Evolutionary conservation across 179 eudicot species (phyloP), one percentile per base, ranked within the genome.

Genomic region (Amaranthus tricolor): DNA sequence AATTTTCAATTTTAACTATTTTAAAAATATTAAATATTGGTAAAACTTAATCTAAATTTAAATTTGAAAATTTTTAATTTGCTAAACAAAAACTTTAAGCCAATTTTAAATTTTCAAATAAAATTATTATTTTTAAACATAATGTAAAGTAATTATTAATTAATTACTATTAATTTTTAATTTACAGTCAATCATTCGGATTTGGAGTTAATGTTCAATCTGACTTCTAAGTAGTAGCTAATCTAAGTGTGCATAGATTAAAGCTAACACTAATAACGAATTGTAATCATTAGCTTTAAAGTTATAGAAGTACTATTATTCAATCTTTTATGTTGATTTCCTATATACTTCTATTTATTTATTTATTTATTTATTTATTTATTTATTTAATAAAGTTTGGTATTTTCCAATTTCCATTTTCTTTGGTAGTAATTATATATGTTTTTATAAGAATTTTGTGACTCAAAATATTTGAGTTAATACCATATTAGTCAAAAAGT

Each of bases 241-340:
- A 10, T 17, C 62, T 21, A 21, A 66, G 65, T 74, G 77, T 74
- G 65, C 71, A 74, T 74, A 74, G 44, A 21, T 43, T 67, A 48
- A 55, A 24, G 15, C 43, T 45, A 17, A 40, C 53, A 63, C 59
- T 74, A 65, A 54, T 56, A 56, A 57, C 1, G 56, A 63, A 8
- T 56, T 9, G 56, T 15, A 15, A 21, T 54, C 8, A 68, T 53
- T 54, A 31, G 12, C n/a, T n/a, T n/a, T n/a, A n/a, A n/a, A n/a
- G n/a, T 0, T 62, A 52, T 52, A 62, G 47, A 8, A 62, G 66
- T 62, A 24, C 40, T 66, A 68, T 50, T 68, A 68, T 66, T 47
- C 1, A 7, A 9, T 17, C 8, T 59, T 64, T 6, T 17, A n/a
- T 13, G 53, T 74, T 45, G 58, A 63, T 44, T 74, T 64, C 43